Evolutionary conservation across 495 filamentous ascomycete genomes (phyloP).

Genomic region (Penicillium maclennaniae): DNA sequence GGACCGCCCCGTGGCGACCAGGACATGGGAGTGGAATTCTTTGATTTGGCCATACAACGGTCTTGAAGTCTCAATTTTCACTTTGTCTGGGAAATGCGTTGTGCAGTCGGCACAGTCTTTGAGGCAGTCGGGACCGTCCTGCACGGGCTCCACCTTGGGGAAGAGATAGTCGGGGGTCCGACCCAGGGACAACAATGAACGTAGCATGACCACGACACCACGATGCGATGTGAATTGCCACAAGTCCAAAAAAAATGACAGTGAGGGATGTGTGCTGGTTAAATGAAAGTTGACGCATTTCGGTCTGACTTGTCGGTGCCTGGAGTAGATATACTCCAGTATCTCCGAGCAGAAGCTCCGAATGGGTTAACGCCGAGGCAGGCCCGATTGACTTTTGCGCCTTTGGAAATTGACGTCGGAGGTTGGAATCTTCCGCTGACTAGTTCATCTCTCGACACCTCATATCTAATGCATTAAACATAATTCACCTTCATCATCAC

Average conservation of each 20-base stretch:
- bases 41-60: slow-evolving; percentile 83
- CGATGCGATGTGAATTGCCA: not conserved
- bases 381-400: not conserved
- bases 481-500: not conserved
- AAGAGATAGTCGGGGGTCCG: slow-evolving; percentile 35
- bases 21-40: slow-evolving; percentile 76
- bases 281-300: not conserved
- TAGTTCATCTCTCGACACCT: too few species aligned
- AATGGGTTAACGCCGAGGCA: slow-evolving; percentile 11
- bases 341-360: slow-evolving; percentile 14
- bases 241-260: not conserved
- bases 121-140: slow-evolving; percentile 81
- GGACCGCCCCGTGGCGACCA: slow-evolving; percentile 87
- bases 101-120: slow-evolving; percentile 82
- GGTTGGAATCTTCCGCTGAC: not conserved
- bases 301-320: not conserved
- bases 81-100: slow-evolving; percentile 66
- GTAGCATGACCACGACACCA: slow-evolving; percentile 25
- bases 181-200: slow-evolving; percentile 33
- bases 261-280: not conserved
- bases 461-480: not conserved
- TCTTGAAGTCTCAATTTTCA: slow-evolving; percentile 66
- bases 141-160: slow-evolving; percentile 55
- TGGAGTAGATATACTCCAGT: slow-evolving; percentile 8
- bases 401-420: not conserved